These are phyloP conservation scores for Nicotiana benthamiana DNA, from an alignment of 257 asterid species.

Conservation along the genomic window DNA sequence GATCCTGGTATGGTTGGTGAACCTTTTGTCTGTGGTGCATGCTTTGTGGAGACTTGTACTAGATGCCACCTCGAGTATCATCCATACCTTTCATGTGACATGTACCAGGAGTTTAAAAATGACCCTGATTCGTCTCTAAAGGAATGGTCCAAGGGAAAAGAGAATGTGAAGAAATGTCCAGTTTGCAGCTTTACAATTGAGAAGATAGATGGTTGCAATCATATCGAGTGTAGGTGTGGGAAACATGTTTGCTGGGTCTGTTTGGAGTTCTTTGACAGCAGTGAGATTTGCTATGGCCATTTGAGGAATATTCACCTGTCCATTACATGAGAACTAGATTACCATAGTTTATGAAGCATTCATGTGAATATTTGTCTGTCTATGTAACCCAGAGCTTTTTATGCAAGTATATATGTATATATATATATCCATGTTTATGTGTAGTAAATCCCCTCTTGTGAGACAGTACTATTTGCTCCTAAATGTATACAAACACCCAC, in stretches of 20 bases:
- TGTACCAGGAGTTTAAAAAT: conserved; percentile 50
- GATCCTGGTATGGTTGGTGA: conserved; percentile 19
- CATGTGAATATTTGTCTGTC: background rate
- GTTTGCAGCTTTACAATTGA: conserved; percentile 63
- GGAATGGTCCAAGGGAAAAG: conserved; percentile 76
- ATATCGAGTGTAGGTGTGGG: conserved; percentile 74
- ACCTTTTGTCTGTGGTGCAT: conserved; percentile 59
- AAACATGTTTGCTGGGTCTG: conserved; percentile 85
- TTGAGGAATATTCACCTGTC: conserved; percentile 52
- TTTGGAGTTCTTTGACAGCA: conserved; percentile 36
- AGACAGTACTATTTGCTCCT: background rate
- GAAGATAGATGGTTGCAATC: conserved; percentile 95
- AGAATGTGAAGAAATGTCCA: conserved; percentile 70
- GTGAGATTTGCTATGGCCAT: conserved; percentile 65
- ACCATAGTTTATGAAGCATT: background rate
- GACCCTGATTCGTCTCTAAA: conserved; percentile 73
- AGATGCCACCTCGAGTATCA: conserved; percentile 86
- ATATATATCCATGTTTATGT: background rate
- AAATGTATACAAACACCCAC: background rate
- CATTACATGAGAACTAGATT: conserved; percentile 16
- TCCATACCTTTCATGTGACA: conserved; percentile 57
- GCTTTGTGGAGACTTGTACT: conserved; percentile 76
- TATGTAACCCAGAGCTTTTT: conserved; percentile 1
- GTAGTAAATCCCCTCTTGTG: background rate
- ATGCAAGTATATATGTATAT: background rate